These are phyloP conservation scores for Anthracocystis panici-leucophaei DNA, from an alignment of 1,284 basidiomycete genomes.

Conservation along the genomic window DNA sequence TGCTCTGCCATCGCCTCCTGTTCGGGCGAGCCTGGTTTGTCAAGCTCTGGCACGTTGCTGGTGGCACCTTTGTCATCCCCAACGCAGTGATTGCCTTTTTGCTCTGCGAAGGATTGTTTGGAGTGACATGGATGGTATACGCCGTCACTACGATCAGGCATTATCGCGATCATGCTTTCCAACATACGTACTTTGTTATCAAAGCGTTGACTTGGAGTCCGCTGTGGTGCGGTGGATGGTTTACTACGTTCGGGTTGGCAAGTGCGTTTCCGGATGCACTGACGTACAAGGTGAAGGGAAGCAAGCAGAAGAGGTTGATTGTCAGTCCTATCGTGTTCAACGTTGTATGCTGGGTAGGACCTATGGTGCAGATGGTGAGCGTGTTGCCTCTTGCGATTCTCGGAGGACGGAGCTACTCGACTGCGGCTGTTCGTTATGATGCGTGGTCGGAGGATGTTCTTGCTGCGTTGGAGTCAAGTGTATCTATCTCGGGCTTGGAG, in stretches of 20 bases:
- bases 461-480: background rate
- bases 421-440: conserved; percentile 3
- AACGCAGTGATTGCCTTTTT: conserved; percentile 36
- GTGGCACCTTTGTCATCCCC: conserved; percentile 38
- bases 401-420: conserved; percentile 1
- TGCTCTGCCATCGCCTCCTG: conserved; percentile 26
- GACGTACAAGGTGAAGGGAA: conserved; percentile 17
- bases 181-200: conserved; percentile 16
- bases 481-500: background rate
- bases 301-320: conserved; percentile 24
- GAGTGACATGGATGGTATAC: conserved; percentile 17
- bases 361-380: conserved; percentile 14
- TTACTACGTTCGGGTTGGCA: conserved; percentile 23
- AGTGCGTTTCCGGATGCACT: conserved; percentile 43
- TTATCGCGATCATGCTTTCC: conserved; percentile 11
- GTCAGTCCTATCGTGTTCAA: conserved; percentile 33
- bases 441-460: conserved; percentile 7
- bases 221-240: conserved; percentile 35
- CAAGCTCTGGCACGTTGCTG: conserved; percentile 31
- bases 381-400: conserved; percentile 17
- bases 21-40: conserved; percentile 31
- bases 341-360: conserved; percentile 21
- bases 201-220: conserved; percentile 22
- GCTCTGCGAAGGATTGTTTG: conserved; percentile 13
- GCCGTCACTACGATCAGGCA: conserved; percentile 15